These are phyloP conservation scores for Podochytrium sp. DNA, from an alignment of 192 early-diverging fungal genomes.

Conservation along the genomic window DNA sequence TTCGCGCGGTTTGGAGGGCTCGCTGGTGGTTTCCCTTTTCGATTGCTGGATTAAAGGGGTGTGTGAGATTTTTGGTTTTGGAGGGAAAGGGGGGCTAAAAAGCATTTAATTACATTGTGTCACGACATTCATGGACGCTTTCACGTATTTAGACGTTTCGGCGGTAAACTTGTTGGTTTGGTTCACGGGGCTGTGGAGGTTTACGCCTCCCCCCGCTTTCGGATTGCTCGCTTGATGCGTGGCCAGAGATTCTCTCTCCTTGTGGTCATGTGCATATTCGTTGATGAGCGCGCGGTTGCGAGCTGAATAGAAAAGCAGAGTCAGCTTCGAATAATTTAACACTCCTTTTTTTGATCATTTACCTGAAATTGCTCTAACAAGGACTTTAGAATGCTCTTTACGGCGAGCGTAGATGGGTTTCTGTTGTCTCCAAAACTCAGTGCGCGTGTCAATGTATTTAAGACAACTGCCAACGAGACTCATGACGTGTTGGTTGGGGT, in stretches of 20 bases:
- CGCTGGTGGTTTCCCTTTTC: constrained; percentile 14
- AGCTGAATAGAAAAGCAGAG: constrained; percentile 4
- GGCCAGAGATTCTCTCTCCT: background rate
- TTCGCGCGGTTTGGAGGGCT: constrained; percentile 20
- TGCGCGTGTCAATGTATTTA: constrained; percentile 49
- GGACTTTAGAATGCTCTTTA: constrained; percentile 37
- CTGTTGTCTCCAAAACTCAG: constrained; percentile 62
- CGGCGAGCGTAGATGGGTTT: constrained; percentile 55
- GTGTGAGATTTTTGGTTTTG: background rate
- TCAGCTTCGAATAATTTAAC: background rate
- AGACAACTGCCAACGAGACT: constrained; percentile 45
- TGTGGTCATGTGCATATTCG: constrained; percentile 20
- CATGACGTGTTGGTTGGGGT: constrained; percentile 49
- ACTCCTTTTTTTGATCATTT: background rate
- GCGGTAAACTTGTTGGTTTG: constrained; percentile 8
- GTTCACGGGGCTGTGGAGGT: background rate
- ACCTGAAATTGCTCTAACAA: constrained; percentile 32
- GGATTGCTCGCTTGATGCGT: background rate
- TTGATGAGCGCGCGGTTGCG: constrained; percentile 22
- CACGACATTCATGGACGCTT: constrained; percentile 36
- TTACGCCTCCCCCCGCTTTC: constrained; percentile 5
- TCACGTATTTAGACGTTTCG: constrained; percentile 33
- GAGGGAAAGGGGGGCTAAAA: background rate
- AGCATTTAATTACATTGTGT: constrained; percentile 19
- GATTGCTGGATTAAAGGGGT: constrained; percentile 2